These are phyloP conservation scores for Kuraishia piskuri DNA, from an alignment of 805 yeast species.

Conservation along the genomic window DNA sequence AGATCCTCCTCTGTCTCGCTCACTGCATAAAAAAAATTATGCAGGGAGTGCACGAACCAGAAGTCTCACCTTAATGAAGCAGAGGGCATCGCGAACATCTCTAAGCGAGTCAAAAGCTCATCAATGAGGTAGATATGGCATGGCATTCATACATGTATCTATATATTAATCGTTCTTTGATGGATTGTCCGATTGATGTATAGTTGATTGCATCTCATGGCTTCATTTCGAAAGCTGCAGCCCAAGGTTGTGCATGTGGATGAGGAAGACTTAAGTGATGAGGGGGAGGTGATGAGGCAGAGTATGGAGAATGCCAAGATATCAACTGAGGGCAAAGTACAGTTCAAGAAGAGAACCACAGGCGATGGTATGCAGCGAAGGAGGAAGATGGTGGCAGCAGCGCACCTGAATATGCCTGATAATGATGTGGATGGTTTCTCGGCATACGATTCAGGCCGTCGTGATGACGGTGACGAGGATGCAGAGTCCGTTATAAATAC, in stretches of 20 bases:
- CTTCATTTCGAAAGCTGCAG: not conserved
- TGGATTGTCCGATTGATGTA: no score
- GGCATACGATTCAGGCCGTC: not conserved
- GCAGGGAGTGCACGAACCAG: not conserved
- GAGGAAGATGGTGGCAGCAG: not conserved
- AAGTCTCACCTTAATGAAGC: not conserved
- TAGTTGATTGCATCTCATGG: not conserved
- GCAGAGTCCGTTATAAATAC: not conserved
- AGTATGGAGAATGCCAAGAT: not conserved
- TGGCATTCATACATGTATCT: no score
- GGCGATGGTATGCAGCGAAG: not conserved
- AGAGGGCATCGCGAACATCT: not conserved
- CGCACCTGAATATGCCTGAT: not conserved
- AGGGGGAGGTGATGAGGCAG: not conserved
- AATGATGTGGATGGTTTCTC: not conserved
- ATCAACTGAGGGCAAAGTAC: not conserved
- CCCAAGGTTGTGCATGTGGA: not conserved
- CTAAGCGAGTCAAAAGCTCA: no score
- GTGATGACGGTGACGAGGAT: conserved; percentile 5
- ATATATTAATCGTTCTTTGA: no score
- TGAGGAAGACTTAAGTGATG: not conserved
- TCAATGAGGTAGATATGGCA: no score
- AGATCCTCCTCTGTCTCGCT: not conserved
- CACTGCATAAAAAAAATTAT: not conserved
- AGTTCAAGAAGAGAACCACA: not conserved